Evolutionary conservation across 2,329 filamentous ascomycete genomes (phyloP).

Genomic region (Trichocomaceae sp.): DNA sequence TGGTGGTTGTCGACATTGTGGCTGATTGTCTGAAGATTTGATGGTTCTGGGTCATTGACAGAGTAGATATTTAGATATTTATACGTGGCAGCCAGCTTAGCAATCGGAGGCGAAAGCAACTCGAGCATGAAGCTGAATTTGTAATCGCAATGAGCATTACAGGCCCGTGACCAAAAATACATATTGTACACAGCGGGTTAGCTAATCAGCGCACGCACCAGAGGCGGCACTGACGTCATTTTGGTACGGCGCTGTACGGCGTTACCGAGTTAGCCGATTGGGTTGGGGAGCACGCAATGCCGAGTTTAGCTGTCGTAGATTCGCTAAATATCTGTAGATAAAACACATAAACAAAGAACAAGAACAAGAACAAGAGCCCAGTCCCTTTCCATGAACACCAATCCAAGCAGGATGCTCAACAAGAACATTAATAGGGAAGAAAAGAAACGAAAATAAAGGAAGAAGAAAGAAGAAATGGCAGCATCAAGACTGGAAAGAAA

Average conservation of each 20-base stretch:
- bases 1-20: slow-evolving; percentile 3
- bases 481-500: neutral
- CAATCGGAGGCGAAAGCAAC: too few species aligned
- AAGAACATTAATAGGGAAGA: neutral
- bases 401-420: neutral
- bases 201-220: neutral
- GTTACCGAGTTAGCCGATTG: too few species aligned
- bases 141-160: neutral
- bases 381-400: slow-evolving; percentile 3
- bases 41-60: neutral
- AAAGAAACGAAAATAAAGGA: too few species aligned
- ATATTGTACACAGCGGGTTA: neutral
- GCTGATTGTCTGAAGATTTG: neutral
- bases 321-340: neutral
- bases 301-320: too few species aligned
- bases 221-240: neutral
- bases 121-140: neutral
- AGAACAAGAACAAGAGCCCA: neutral
- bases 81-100: neutral
- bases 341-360: too few species aligned
- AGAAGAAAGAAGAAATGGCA: neutral
- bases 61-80: neutral
- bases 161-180: neutral
- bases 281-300: neutral
- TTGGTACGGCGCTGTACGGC: too few species aligned